Percentiles rank a stretch among this genome's conserved stretches.
Evolutionary conservation across 2,329 filamentous ascomycete genomes (phyloP).

Genomic region (Cyclaneusma minus): DNA sequence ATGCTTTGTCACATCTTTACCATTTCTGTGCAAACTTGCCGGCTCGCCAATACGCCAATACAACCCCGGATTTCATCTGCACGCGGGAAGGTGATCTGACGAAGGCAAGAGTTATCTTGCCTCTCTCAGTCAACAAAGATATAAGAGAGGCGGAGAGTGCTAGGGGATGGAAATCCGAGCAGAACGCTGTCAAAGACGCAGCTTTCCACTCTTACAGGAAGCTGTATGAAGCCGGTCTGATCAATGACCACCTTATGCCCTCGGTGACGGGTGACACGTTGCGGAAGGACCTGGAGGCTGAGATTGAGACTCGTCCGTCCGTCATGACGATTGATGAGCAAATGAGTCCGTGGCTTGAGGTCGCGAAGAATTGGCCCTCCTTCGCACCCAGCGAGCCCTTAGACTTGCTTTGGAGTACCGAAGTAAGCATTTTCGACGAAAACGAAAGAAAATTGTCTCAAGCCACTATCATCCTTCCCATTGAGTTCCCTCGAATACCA

Average conservation of each 20-base stretch:
- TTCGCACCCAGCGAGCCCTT: not conserved
- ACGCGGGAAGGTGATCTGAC: conserved; percentile 20
- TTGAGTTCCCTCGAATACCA: conserved; percentile 7
- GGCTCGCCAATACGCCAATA: conserved; percentile 42
- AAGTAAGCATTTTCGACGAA: too few species aligned
- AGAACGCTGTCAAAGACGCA: conserved; percentile 62
- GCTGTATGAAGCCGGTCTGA: conserved; percentile 52
- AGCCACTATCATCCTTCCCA: conserved; percentile 11
- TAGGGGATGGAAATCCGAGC: conserved; percentile 52
- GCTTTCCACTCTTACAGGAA: conserved; percentile 65
- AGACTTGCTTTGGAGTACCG: conserved; percentile 1
- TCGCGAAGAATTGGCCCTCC: conserved; percentile 17
- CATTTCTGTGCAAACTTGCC: conserved; percentile 62
- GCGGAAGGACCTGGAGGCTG: conserved; percentile 21
- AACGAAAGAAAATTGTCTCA: too few species aligned
- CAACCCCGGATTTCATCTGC: conserved; percentile 46
- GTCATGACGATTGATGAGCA: conserved; percentile 17
- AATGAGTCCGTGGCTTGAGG: conserved; percentile 21
- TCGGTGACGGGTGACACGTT: conserved; percentile 26
- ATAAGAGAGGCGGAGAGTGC: conserved; percentile 38
- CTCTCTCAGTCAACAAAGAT: conserved; percentile 47
- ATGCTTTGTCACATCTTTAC: conserved; percentile 59
- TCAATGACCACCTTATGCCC: conserved; percentile 70
- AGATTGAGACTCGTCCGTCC: conserved; percentile 14
- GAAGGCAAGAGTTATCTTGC: conserved; percentile 52